phyloP scores from a whole-genome alignment of 2,329 filamentous ascomycete species.

The Metarhizium rileyi region DNA sequence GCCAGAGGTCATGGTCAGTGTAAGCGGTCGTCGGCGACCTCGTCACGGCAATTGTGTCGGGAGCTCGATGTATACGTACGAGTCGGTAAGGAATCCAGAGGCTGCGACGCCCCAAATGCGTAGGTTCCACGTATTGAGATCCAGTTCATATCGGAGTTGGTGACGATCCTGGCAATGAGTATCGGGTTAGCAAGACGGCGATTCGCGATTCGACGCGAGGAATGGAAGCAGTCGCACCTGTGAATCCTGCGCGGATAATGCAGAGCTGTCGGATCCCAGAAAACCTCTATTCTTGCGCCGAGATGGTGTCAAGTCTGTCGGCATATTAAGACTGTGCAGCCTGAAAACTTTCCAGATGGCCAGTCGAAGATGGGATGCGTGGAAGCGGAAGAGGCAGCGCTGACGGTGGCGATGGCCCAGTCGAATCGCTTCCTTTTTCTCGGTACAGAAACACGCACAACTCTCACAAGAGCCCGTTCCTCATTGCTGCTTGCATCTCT shows the following conservation, averaged over 20 bases:
- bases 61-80: slow-evolving; percentile 25
- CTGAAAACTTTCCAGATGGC: not conserved
- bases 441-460: too few species aligned
- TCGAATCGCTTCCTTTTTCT: not conserved
- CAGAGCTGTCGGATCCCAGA: slow-evolving; percentile 40
- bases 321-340: slow-evolving; percentile 14
- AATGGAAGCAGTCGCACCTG: slow-evolving; percentile 27
- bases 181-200: slow-evolving; percentile 3
- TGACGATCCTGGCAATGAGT: slow-evolving; percentile 32
- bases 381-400: not conserved
- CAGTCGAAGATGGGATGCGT: not conserved
- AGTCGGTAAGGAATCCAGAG: slow-evolving; percentile 44
- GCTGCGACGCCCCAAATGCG: slow-evolving; percentile 46
- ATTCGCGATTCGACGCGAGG: not conserved
- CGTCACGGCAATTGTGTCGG: not conserved
- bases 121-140: slow-evolving; percentile 45
- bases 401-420: not conserved
- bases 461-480: not conserved
- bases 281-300: slow-evolving; percentile 37
- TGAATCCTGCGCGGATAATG: slow-evolving; percentile 37
- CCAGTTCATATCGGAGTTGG: slow-evolving; percentile 42
- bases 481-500: not conserved
- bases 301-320: slow-evolving; percentile 17
- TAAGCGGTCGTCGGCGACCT: not conserved
- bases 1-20: not conserved